Evolutionary conservation across 495 filamentous ascomycete genomes (phyloP).

Genomic region (Penicillium paradoxum): DNA sequence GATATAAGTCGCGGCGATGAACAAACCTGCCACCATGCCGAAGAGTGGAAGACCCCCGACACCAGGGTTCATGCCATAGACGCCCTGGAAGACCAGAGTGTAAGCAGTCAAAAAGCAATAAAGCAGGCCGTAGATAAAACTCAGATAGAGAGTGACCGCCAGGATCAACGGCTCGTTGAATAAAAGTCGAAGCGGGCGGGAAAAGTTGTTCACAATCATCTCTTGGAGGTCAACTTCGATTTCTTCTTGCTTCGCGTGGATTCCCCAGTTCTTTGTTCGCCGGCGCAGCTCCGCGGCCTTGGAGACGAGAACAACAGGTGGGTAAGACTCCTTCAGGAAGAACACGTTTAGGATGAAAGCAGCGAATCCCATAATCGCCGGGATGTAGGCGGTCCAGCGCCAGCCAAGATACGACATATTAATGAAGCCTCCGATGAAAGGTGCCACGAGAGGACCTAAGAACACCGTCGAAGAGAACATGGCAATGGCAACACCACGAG

Average conservation of each 20-base stretch:
- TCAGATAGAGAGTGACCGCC: conserved; percentile 28
- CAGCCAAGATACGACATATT: conserved; percentile 56
- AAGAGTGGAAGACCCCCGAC: conserved; percentile 39
- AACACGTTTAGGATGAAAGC: conserved; percentile 65
- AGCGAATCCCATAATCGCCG: conserved; percentile 71
- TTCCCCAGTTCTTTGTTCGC: conserved; percentile 85
- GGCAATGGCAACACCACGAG: conserved; percentile 62
- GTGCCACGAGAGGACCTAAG: conserved; percentile 73
- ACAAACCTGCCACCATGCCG: conserved; percentile 39
- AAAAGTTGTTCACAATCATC: conserved; percentile 35
- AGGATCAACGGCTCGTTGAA: conserved; percentile 27
- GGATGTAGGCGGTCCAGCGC: conserved; percentile 82
- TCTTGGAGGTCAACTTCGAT: conserved; percentile 80
- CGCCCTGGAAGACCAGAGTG: conserved; percentile 36
- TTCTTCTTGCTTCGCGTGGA: conserved; percentile 92
- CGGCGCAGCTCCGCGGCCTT: conserved; percentile 80
- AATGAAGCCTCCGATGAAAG: conserved; percentile 79
- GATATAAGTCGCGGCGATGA: conserved; percentile 33
- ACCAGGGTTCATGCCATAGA: conserved; percentile 35
- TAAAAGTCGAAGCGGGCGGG: conserved; percentile 26
- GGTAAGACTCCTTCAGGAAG: conserved; percentile 81
- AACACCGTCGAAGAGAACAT: conserved; percentile 84
- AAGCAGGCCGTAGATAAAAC: conserved; percentile 41
- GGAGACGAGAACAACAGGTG: conserved; percentile 69
- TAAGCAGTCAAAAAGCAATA: conserved; percentile 46